phyloP scores from a whole-genome alignment of 345 rosid species.

The Viola odorata region DNA sequence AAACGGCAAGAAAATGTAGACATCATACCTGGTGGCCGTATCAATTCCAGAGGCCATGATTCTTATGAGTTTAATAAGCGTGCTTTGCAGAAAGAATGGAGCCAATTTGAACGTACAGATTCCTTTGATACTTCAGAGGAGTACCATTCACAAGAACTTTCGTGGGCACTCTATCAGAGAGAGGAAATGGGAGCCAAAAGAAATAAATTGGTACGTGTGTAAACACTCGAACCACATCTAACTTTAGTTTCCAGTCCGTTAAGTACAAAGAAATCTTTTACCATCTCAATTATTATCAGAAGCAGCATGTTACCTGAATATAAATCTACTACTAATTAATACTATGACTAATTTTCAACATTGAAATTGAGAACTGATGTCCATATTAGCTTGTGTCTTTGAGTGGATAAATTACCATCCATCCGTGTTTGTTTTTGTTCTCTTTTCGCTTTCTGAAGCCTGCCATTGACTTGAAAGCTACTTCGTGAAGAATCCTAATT shows the following conservation, averaged over 20 bases:
- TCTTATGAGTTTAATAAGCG: slow-evolving; percentile 49
- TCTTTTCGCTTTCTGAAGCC: too few relatives aligned
- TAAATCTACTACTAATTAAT: too few relatives aligned
- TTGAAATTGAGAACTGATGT: too few relatives aligned
- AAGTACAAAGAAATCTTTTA: slow-evolving; percentile 3
- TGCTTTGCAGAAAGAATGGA: slow-evolving; percentile 62
- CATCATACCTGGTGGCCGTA: slow-evolving; percentile 26
- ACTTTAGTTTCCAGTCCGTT: slow-evolving; percentile 6
- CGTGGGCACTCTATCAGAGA: slow-evolving; percentile 58
- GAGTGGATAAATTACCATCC: too few relatives aligned
- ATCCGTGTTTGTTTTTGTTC: too few relatives aligned
- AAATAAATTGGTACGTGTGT: slow-evolving; percentile 59
- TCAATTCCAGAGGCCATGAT: slow-evolving; percentile 50
- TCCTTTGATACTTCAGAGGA: slow-evolving; percentile 82
- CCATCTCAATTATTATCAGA: background rate
- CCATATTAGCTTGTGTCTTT: too few relatives aligned
- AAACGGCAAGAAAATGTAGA: slow-evolving; percentile 37
- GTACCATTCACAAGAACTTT: slow-evolving; percentile 83
- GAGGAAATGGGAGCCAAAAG: slow-evolving; percentile 59
- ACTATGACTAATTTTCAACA: too few relatives aligned
- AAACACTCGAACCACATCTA: slow-evolving; percentile 26
- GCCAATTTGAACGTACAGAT: slow-evolving; percentile 74
- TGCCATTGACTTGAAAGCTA: too few relatives aligned
- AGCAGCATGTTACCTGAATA: background rate
- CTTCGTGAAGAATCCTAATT: too few relatives aligned